A percentile compares a stretch with the other conserved stretches of the same genome.
These are phyloP conservation scores for Incumbomyces delicatus DNA, from an alignment of 2,329 filamentous ascomycete species.

Conservation along the genomic window DNA sequence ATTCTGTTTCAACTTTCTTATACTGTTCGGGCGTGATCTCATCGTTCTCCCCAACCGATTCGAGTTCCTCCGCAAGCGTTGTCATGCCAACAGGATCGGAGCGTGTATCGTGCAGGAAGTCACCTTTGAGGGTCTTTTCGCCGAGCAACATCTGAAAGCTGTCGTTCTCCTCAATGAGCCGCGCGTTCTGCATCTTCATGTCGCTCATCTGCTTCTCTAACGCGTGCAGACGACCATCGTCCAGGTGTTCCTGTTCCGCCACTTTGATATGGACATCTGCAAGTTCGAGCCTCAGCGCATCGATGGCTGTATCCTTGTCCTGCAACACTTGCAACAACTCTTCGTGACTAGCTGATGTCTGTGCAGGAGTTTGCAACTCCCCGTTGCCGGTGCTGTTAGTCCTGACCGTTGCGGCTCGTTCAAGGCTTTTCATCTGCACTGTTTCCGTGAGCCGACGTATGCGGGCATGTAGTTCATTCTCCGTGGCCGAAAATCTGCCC, in stretches of 20 bases:
- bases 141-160: slow-evolving; percentile 91
- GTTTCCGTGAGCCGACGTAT: slow-evolving; percentile 89
- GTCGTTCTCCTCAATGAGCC: slow-evolving; percentile 96
- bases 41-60: slow-evolving; percentile 50
- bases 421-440: slow-evolving; percentile 61
- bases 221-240: slow-evolving; percentile 75
- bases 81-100: slow-evolving; percentile 40
- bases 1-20: slow-evolving; percentile 65
- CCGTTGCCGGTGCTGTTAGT: background rate
- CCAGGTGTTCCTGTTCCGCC: slow-evolving; percentile 86
- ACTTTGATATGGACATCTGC: slow-evolving; percentile 93
- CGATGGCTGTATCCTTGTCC: slow-evolving; percentile 94
- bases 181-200: slow-evolving; percentile 87
- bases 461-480: slow-evolving; percentile 82
- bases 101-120: slow-evolving; percentile 59
- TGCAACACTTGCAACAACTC: slow-evolving; percentile 55
- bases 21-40: slow-evolving; percentile 53
- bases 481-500: slow-evolving; percentile 71
- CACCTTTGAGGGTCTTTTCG: slow-evolving; percentile 90
- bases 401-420: slow-evolving; percentile 36
- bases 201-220: slow-evolving; percentile 87
- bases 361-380: background rate
- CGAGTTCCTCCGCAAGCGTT: slow-evolving; percentile 79
- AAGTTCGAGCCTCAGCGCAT: slow-evolving; percentile 80
- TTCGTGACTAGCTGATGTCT: background rate